A percentile compares a stretch with the other conserved stretches of the same genome.
These are phyloP conservation scores for Cutaneotrichosporon dermatis DNA, from an alignment of 1,284 basidiomycete species.

Conservation along the genomic window DNA sequence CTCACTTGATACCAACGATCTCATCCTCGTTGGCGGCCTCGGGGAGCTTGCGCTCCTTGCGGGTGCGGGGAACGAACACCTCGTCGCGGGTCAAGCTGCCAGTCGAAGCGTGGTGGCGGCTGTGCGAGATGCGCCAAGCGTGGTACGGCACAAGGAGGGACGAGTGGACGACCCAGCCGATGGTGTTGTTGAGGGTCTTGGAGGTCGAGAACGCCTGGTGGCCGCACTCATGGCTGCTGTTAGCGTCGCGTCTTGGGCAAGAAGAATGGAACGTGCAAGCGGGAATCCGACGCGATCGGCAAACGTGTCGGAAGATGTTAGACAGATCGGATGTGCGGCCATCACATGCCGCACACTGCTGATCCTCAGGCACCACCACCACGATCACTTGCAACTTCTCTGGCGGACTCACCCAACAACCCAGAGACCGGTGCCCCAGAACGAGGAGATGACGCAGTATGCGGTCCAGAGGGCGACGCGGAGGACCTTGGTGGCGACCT, in stretches of 20 bases:
- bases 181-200: slow-evolving; percentile 85
- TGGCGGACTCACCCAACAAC: slow-evolving; percentile 57
- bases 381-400: too few relatives aligned
- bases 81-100: slow-evolving; percentile 93
- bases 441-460: slow-evolving; percentile 73
- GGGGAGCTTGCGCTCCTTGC: slow-evolving; percentile 65
- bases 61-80: slow-evolving; percentile 89
- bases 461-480: slow-evolving; percentile 68
- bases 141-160: slow-evolving; percentile 93
- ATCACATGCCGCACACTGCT: too few relatives aligned
- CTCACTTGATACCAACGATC: slow-evolving; percentile 54
- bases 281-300: background rate
- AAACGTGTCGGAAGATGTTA: too few relatives aligned
- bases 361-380: background rate
- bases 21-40: slow-evolving; percentile 61
- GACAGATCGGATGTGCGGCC: too few relatives aligned
- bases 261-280: background rate
- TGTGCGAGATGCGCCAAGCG: slow-evolving; percentile 95
- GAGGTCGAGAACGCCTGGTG: slow-evolving; percentile 95
- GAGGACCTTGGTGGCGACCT: slow-evolving; percentile 55
- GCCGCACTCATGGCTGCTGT: slow-evolving; percentile 63
- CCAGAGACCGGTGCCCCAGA: slow-evolving; percentile 91
- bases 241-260: background rate
- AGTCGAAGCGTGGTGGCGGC: slow-evolving; percentile 93
- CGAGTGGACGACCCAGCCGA: slow-evolving; percentile 93